Percentiles rank a stretch among this genome's conserved stretches.
Evolutionary conservation across 441 rosid species (phyloP).

Genomic region (Pelargonium australe): DNA sequence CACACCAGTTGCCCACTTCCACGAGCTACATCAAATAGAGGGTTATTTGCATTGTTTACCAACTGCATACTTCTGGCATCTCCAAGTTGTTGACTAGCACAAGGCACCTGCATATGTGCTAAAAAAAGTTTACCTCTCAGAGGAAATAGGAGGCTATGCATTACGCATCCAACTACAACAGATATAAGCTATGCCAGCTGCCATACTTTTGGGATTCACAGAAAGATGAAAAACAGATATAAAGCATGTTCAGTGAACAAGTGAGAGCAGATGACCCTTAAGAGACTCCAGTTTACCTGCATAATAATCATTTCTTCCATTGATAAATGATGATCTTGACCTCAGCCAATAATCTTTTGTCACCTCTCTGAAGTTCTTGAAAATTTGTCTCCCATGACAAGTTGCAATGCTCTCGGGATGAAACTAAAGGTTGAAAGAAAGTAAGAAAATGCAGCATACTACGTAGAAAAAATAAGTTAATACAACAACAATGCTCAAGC

Average conservation of each 20-base stretch:
- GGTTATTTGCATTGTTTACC: conserved; percentile 26
- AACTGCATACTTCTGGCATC: conserved; percentile 32
- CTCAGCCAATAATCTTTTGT: conserved; percentile 69
- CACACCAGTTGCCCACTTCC: conserved; percentile 22
- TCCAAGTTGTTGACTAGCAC: conserved; percentile 37
- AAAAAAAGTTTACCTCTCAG: conserved; percentile 62
- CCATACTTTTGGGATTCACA: background rate
- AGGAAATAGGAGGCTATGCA: conserved; percentile 22
- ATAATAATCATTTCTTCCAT: conserved; percentile 32
- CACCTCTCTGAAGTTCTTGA: conserved; percentile 70
- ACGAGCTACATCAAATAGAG: conserved; percentile 28
- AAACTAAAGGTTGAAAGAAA: conserved; percentile 48
- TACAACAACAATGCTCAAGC: background rate
- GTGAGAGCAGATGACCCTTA: conserved; percentile 11
- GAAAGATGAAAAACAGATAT: background rate
- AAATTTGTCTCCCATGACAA: conserved; percentile 63
- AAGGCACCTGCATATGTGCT: conserved; percentile 71
- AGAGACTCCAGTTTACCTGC: conserved; percentile 41
- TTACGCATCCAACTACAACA: conserved; percentile 14
- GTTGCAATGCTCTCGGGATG: conserved; percentile 98
- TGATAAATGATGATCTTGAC: conserved; percentile 32
- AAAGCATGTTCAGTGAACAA: conserved; percentile 13
- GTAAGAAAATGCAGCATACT: conserved; percentile 20
- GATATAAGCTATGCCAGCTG: conserved; percentile 5
- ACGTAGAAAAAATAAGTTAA: conserved; percentile 11